These are phyloP conservation scores for Strobilomyces echinocephalus DNA, from an alignment of 768 basidiomycete species.

Conservation along the genomic window DNA sequence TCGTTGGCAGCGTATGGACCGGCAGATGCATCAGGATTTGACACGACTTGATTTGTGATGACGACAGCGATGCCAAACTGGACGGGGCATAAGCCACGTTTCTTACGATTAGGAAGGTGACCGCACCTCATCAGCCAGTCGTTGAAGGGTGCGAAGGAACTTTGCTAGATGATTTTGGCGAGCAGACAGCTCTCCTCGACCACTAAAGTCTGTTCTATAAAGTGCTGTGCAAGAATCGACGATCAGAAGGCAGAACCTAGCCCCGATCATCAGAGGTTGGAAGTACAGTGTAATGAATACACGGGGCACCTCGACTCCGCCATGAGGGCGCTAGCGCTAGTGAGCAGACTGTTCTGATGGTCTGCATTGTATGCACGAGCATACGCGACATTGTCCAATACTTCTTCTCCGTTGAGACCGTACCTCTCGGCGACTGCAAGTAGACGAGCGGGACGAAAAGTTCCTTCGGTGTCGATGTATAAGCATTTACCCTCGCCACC, in stretches of 20 bases:
- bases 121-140: conserved; percentile 91
- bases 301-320: conserved; percentile 82
- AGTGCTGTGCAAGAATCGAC: conserved; percentile 96
- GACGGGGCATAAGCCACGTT: conserved; percentile 3
- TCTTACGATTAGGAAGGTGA: conserved; percentile 1
- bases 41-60: conserved; percentile 98
- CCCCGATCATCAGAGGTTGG: conserved; percentile 6
- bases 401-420: conserved; percentile 97
- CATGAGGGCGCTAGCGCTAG: conserved; percentile 97
- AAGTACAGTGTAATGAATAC: conserved; percentile 16
- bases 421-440: conserved; percentile 93
- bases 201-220: conserved; percentile 93
- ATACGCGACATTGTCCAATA: conserved; percentile 97
- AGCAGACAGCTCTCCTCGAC: conserved; percentile 91
- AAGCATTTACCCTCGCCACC: conserved; percentile 99
- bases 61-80: conserved; percentile 98
- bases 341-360: conserved; percentile 86
- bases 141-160: conserved; percentile 87
- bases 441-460: conserved; percentile 93
- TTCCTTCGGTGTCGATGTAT: conserved; percentile 98
- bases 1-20: conserved; percentile 85
- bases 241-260: conserved; percentile 90
- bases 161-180: conserved; percentile 95
- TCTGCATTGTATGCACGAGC: conserved; percentile 98
- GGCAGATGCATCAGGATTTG: conserved; percentile 92